phyloP scores from a whole-genome alignment of 2,329 filamentous ascomycete genomes.

The Trichothecium roseum region DNA sequence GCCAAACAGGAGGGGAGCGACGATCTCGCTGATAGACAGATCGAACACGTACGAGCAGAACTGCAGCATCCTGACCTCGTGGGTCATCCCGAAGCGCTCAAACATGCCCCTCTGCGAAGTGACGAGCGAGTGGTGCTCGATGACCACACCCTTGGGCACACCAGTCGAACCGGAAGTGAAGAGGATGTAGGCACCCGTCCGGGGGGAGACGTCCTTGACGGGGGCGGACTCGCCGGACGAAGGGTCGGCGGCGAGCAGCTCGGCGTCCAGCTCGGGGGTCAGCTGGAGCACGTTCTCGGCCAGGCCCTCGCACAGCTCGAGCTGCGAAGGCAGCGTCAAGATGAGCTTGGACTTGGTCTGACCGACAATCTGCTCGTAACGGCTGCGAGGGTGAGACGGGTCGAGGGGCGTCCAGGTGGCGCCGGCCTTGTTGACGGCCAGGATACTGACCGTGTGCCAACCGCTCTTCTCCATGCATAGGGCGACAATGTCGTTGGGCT shows the following conservation, averaged over 20 bases:
- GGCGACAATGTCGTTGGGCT: slow-evolving; percentile 6
- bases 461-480: slow-evolving; percentile 5
- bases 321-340: slow-evolving; percentile 1
- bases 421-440: slow-evolving; percentile 6
- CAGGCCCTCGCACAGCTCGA: neutral
- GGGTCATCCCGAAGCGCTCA: neutral
- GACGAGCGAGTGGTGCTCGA: slow-evolving; percentile 7
- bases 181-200: slow-evolving; percentile 25
- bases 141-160: slow-evolving; percentile 24
- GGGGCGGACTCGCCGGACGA: neutral
- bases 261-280: neutral
- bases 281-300: neutral
- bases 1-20: slow-evolving; percentile 11
- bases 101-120: slow-evolving; percentile 9
- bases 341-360: slow-evolving; percentile 1
- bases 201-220: slow-evolving; percentile 9
- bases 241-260: neutral
- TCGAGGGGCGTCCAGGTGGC: slow-evolving; percentile 6
- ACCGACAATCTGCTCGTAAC: neutral
- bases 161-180: slow-evolving; percentile 40
- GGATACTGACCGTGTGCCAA: slow-evolving; percentile 3
- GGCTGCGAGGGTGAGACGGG: slow-evolving; percentile 1
- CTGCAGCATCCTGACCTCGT: slow-evolving; percentile 3
- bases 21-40: slow-evolving; percentile 13
- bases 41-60: slow-evolving; percentile 10